Base-by-base conservation (phyloP, 495 filamentous ascomycete genomes). In the Chaetomium cochliodes region DNA sequence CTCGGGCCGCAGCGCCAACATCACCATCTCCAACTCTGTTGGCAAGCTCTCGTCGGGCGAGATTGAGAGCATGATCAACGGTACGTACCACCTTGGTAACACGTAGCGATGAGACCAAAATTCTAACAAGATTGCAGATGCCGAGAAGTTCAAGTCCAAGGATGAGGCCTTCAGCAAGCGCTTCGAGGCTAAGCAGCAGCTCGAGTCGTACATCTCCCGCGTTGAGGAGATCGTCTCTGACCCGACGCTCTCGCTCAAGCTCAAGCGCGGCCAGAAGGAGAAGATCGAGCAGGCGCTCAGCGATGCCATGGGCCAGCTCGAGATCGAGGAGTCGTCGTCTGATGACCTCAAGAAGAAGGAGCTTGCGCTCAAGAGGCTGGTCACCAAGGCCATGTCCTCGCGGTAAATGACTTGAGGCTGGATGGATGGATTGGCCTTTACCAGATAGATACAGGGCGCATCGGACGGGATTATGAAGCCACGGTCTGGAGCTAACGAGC, bases 291-390 rank as follows among this genome's bases (percentile, higher is more conserved):
- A 90, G 70, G 89, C 93, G 15, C 79, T 82, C 62, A 80, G 78
- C 75, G 80, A 82, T 49, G 80, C 80, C 60, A 81, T 82, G 78
- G 74, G 63, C 62, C 74, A 78, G 72, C 79, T 82, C 50, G 79
- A 81, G 77, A 70, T 82, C 39, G 77, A 79, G 69, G 80, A 99
- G 70, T 91, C 92, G 41, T 80, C 81, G 53, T 90, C 92, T 46
- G 94, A 99, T 72, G 94, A 99, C 77, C 84, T 99, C 65, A 98
- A 96, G 90, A 98, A 98, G 92, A 97, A 97, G 89, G 94, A 99
- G 86, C 83, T 99, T 61, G 94, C 92, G 62, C 85, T 99, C 57
- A 99, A 99, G 92, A 83, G 94, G 72, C 83, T 96, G 67, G 92
- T 99, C 62, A 99, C 94, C 74, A 98, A 97, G 86, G 93, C 92